Evolutionary conservation across 2,329 filamentous ascomycete genomes (phyloP).

Genomic region (Cucurbitaria berberidis): DNA sequence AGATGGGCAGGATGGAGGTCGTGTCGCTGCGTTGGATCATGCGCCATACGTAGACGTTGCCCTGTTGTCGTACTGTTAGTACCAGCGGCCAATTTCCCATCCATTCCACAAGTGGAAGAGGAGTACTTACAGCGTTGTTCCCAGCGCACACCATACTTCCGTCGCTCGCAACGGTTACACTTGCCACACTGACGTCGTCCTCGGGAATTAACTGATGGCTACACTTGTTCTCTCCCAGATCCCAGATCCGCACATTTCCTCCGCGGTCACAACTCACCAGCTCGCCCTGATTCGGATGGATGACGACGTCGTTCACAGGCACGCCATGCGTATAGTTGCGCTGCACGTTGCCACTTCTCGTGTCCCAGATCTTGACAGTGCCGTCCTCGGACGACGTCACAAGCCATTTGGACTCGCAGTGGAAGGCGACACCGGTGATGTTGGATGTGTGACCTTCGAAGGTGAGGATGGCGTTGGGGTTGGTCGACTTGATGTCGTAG

Average conservation of each 20-base stretch:
- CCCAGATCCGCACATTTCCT: constrained; percentile 94
- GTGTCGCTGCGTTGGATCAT: constrained; percentile 83
- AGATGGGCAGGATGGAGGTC: constrained; percentile 84
- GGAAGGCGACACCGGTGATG: constrained; percentile 94
- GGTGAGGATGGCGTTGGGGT: constrained; percentile 87
- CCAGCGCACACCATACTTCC: constrained; percentile 91
- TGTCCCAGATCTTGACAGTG: constrained; percentile 98
- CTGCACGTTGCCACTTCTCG: constrained; percentile 81
- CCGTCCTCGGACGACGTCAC: constrained; percentile 97
- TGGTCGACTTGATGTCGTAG: constrained; percentile 98
- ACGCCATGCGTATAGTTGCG: constrained; percentile 90
- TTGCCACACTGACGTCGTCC: constrained; percentile 90
- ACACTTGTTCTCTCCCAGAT: constrained; percentile 95
- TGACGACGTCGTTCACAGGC: constrained; percentile 97
- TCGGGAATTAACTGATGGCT: constrained; percentile 95
- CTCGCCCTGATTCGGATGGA: constrained; percentile 98
- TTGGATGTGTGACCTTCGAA: constrained; percentile 97
- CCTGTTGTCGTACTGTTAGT: constrained; percentile 59
- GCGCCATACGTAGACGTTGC: constrained; percentile 96
- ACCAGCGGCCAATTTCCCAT: neutral
- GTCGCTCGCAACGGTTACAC: constrained; percentile 94
- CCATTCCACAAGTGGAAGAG: neutral
- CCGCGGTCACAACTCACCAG: constrained; percentile 94
- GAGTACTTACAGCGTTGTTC: constrained; percentile 76
- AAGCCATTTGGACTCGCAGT: constrained; percentile 99